Percentiles rank a stretch among this genome's conserved stretches.
Evolutionary conservation across 139 green algal species (phyloP).

Genomic region (Raphidocelis subcapitata): DNA sequence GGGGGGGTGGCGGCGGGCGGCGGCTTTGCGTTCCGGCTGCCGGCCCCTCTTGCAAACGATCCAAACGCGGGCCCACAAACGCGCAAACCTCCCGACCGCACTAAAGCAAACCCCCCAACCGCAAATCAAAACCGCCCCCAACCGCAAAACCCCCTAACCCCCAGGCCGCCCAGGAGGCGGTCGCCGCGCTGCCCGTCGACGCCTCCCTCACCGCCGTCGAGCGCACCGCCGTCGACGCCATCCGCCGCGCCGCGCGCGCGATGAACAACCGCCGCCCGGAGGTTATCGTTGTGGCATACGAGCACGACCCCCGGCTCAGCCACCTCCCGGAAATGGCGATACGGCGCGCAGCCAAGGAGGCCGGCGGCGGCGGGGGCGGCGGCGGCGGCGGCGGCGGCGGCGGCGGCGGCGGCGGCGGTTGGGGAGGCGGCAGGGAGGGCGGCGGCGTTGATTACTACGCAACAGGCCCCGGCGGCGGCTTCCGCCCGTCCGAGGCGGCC

Average conservation of each 20-base stretch:
- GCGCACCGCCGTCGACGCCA: conserved; percentile 55
- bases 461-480: background rate
- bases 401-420: background rate
- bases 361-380: background rate
- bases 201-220: conserved; percentile 74
- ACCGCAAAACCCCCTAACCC: background rate
- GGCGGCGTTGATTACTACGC: background rate
- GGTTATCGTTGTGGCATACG: conserved; percentile 76
- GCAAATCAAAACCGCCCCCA: background rate
- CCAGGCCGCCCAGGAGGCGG: conserved; percentile 34
- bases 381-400: background rate
- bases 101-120: too few relatives aligned
- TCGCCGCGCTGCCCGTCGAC: conserved; percentile 48
- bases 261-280: conserved; percentile 89
- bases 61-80: too few relatives aligned
- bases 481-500: background rate
- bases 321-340: conserved; percentile 5
- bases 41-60: too few relatives aligned
- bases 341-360: background rate
- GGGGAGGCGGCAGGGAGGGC: background rate
- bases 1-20: too few relatives aligned
- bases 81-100: too few relatives aligned
- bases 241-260: conserved; percentile 51
- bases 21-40: too few relatives aligned
- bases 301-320: conserved; percentile 46